These are phyloP conservation scores for Picea glauca DNA, from an alignment of 75 land plant genomes.

Conservation along the genomic window DNA sequence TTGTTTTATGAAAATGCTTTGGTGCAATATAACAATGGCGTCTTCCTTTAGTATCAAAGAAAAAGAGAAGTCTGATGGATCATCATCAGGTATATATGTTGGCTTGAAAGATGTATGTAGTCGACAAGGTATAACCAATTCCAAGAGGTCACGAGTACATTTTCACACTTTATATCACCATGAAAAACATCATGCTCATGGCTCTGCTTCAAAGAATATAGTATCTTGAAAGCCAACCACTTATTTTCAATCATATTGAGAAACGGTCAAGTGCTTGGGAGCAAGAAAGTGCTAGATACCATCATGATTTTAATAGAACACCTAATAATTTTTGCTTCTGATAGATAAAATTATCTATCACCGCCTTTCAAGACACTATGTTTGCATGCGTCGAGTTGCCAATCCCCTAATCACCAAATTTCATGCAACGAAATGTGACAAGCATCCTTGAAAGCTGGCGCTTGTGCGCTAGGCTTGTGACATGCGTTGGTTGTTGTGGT, in stretches of 20 bases:
- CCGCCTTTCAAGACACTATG: too few relatives aligned
- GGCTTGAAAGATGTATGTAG: constrained; percentile 94
- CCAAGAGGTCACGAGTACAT: constrained; percentile 98
- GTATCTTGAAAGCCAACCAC: constrained; percentile 98
- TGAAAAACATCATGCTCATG: constrained; percentile 95
- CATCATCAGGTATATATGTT: constrained; percentile 93
- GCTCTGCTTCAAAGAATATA: constrained; percentile 94
- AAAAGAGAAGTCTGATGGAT: constrained; percentile 98
- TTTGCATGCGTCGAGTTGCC: too few relatives aligned
- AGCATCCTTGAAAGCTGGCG: too few relatives aligned
- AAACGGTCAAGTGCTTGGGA: constrained; percentile 80
- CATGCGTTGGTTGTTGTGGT: too few relatives aligned
- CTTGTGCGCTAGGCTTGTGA: too few relatives aligned
- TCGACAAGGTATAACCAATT: constrained; percentile 99
- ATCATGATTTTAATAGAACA: too few relatives aligned
- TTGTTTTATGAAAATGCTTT: constrained; percentile 16
- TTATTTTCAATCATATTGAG: constrained; percentile 91
- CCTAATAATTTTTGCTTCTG: too few relatives aligned
- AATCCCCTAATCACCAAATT: too few relatives aligned
- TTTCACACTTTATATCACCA: constrained; percentile 99
- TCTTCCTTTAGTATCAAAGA: constrained; percentile 96
- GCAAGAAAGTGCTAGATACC: too few relatives aligned
- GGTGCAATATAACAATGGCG: constrained; percentile 97
- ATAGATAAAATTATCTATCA: too few relatives aligned
- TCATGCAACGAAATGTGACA: too few relatives aligned